Evolutionary conservation across 306 rosid species (phyloP).

Genomic region (Styphnolobium japonicum): DNA sequence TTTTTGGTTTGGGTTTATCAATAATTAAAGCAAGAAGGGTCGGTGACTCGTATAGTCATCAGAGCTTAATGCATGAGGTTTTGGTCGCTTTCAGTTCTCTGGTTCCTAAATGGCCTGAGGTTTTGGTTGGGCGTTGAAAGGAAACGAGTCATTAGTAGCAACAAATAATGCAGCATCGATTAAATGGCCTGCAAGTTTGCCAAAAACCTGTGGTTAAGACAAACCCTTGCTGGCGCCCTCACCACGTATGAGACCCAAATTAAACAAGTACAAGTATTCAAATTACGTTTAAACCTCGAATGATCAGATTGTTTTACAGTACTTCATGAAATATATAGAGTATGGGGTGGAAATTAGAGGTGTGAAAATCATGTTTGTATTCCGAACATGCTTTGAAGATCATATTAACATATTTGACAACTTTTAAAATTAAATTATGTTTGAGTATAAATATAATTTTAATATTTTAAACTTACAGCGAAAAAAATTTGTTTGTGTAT

Average conservation of each 20-base stretch:
- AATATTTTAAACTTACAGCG: too few relatives aligned
- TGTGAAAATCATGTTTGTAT: too few relatives aligned
- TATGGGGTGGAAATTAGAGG: too few relatives aligned
- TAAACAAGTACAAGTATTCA: not conserved
- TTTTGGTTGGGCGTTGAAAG: conserved; percentile 20
- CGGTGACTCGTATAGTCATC: not conserved
- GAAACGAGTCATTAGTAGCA: not conserved
- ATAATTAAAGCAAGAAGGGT: not conserved
- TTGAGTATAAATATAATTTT: too few relatives aligned
- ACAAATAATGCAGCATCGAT: not conserved
- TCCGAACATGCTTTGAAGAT: too few relatives aligned
- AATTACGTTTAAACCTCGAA: not conserved
- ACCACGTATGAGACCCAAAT: not conserved
- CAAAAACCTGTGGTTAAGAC: not conserved
- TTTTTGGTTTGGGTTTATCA: not conserved
- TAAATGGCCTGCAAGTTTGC: conserved; percentile 13
- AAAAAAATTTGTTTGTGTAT: too few relatives aligned
- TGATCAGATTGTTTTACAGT: not conserved
- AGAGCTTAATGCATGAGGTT: not conserved
- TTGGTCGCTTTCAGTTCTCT: not conserved
- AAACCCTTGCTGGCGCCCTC: not conserved
- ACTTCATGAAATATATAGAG: not conserved
- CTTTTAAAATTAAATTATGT: too few relatives aligned
- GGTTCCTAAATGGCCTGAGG: not conserved
- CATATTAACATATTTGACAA: too few relatives aligned